Conservation (phyloP, 306 rosid genomes). For the Quercus variabilis region DNA sequence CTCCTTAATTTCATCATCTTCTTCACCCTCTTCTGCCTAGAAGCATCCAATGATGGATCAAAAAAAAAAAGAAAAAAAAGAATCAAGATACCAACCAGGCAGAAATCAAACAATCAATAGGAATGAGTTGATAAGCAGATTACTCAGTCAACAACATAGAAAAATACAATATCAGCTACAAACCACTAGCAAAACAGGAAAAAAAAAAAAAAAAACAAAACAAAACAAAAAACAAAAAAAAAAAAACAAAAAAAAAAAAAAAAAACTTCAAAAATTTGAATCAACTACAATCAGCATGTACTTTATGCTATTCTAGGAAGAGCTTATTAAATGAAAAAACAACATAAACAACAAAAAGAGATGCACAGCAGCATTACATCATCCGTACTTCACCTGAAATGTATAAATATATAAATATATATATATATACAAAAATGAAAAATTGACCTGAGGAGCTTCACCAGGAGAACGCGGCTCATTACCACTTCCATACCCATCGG, state of each 20-base stretch:
- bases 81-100: constrained; percentile 7
- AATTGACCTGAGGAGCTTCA: constrained; percentile 70
- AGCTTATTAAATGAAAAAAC: background rate
- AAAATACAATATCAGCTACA: background rate
- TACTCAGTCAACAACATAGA: background rate
- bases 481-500: constrained; percentile 56
- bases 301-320: background rate
- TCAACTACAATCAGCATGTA: background rate
- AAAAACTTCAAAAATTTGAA: background rate
- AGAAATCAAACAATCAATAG: background rate
- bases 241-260: background rate
- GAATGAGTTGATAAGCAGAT: background rate
- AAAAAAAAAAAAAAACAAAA: background rate
- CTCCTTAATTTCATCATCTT: constrained; percentile 67
- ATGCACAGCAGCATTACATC: background rate
- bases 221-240: background rate
- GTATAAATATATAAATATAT: too few relatives aligned
- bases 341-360: background rate
- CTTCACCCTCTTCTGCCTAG: constrained; percentile 95
- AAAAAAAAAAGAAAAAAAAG: background rate
- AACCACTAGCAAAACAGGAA: background rate
- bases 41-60: constrained; percentile 18
- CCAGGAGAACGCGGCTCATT: constrained; percentile 70
- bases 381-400: background rate
- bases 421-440: background rate